phyloP scores from a whole-genome alignment of 2,329 filamentous ascomycete genomes.

The Diplodia sapinea region DNA sequence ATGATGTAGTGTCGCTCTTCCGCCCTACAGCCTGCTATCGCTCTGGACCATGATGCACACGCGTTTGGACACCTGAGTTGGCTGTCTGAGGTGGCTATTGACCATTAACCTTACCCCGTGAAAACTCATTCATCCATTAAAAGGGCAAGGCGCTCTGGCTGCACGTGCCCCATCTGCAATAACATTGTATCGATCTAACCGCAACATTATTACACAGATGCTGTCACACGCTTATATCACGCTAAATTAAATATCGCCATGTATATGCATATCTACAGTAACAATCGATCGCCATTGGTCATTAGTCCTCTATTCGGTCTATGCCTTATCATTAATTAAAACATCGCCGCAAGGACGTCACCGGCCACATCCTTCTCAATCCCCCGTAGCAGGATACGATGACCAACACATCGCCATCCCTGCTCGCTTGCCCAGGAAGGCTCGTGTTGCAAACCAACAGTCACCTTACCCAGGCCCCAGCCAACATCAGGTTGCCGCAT shows the following conservation, averaged over 20 bases:
- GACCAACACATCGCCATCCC: slow-evolving; percentile 7
- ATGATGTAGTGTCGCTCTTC: background rate
- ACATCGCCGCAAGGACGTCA: background rate
- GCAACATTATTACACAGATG: background rate
- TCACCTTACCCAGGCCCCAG: background rate
- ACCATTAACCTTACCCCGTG: background rate
- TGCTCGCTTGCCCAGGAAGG: background rate
- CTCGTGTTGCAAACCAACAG: background rate
- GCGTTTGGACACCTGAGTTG: background rate
- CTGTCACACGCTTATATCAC: background rate
- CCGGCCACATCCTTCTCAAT: background rate
- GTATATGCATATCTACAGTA: background rate
- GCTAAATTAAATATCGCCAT: background rate
- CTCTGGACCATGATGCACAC: background rate
- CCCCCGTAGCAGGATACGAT: background rate
- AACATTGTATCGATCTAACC: background rate
- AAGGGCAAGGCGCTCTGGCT: background rate
- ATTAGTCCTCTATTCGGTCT: background rate
- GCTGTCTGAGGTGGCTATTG: background rate
- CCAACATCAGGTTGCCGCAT: background rate
- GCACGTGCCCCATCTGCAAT: background rate
- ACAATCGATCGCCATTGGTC: background rate
- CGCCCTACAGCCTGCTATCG: background rate
- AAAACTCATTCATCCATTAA: background rate
- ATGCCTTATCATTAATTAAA: background rate